Evolutionary conservation across 2,329 filamentous ascomycete genomes (phyloP), one percentile per base, ranked within the genome.

Genomic region (Hymenoscyphus albidus): DNA sequence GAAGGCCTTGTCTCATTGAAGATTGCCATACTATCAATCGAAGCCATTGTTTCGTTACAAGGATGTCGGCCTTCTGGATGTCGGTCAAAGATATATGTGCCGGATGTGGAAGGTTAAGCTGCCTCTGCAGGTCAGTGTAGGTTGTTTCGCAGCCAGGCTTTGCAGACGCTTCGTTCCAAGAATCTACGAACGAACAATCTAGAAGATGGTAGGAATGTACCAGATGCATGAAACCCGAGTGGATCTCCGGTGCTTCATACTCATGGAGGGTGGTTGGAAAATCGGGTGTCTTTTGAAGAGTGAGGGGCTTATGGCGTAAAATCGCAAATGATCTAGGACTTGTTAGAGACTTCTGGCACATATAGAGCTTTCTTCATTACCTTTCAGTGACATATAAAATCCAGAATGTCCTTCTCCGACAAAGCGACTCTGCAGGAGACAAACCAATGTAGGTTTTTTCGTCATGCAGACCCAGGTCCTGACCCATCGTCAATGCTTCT

Each of bases 21-120:
- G 88, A 82, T 70, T 90, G 88, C 88, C 88, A 91, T n/a, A 90
- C 84, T 77, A 90, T 88, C 1, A 87, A 84, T 18, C 85, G 80
- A 4, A 91, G 79, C 88, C 88, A 91, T 71, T 89, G 87, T 72
- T 91, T 88, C 1, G 87, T 90, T 62, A 88, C 83, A 55, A 88
- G 80, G 18, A 91, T 81, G 70, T 91, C 87, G 6, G 89, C 86
- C 62, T 87, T 88, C 70, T 91, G 88, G 22, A 85, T 87, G 64
- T 88, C 85, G 0, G 86, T 88, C 5, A 75, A 59, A 9, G 73
- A 68, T 18, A 74, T 32, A 27, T 71, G 67, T 2, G 70, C 64
- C 3, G 72, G 67, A 9, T 70, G 68, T 3, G 72, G 66, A 5
- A 65, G 65, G 35, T 85, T 82, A 7, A 88, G 77, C 60, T 86